phyloP scores from a whole-genome alignment of 441 rosid species.

The Erysimum cheiri region DNA sequence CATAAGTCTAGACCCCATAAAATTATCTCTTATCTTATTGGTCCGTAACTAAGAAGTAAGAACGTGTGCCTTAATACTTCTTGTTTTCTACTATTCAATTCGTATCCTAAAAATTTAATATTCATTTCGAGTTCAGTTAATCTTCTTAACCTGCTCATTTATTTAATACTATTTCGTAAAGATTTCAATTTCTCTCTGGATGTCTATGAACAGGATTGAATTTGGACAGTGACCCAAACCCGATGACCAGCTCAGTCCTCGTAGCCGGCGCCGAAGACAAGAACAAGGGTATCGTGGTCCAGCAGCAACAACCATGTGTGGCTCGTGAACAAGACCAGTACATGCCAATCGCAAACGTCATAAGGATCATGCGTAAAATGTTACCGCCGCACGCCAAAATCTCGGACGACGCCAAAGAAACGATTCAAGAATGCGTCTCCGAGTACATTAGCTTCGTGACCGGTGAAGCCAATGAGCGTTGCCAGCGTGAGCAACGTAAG shows the following conservation, averaged over 20 bases:
- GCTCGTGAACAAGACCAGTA: slow-evolving; percentile 75
- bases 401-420: slow-evolving; percentile 89
- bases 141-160: background rate
- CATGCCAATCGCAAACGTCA: slow-evolving; percentile 89
- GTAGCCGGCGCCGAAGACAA: background rate
- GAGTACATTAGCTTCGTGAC: slow-evolving; percentile 93
- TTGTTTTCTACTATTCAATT: background rate
- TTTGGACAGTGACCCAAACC: slow-evolving; percentile 30
- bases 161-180: background rate
- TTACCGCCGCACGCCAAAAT: slow-evolving; percentile 78
- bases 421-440: slow-evolving; percentile 91
- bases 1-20: slow-evolving; percentile 21
- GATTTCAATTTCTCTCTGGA: background rate
- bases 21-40: slow-evolving; percentile 27
- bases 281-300: slow-evolving; percentile 3
- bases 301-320: slow-evolving; percentile 37
- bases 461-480: slow-evolving; percentile 86
- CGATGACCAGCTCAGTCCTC: slow-evolving; percentile 16
- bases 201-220: slow-evolving; percentile 29
- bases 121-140: background rate
- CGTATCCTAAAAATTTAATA: background rate
- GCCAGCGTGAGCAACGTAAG: slow-evolving; percentile 92
- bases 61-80: slow-evolving; percentile 10
- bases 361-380: slow-evolving; percentile 75
- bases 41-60: background rate